Base-by-base conservation (phyloP, 768 basidiomycete species). In the Arthromyces matolae region DNA sequence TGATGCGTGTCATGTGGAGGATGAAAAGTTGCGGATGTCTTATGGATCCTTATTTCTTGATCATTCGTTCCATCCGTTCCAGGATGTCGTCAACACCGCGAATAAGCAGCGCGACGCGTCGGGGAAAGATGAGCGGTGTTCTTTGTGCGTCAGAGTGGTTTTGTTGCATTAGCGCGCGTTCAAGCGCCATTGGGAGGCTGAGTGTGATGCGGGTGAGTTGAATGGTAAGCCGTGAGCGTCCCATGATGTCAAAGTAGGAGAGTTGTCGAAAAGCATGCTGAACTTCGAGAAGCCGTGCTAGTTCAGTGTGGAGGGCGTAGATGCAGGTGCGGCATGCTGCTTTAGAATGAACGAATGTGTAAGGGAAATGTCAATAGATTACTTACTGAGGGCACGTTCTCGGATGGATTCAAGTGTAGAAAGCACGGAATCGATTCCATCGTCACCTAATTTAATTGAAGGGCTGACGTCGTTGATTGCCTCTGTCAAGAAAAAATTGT, bases 401-500 rank as follows among this genome's bases (percentile, higher is more conserved):
- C 91, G 81, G 31, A 93, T 78, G 22, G 77, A 67, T 57, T 84
- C 75, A 29, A 93, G 75, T 8, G 83, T 79, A 9, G 77, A 66
- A 12, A 92, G 75, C n/a, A 93, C 77, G 14, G 81, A 77, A 48
- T 89, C 76, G 54, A 93, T 86, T 19, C 84, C 81, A 1, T 91
- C 90, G 39, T 92, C 84, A 16, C 84, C 82, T 25, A 93, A 71
- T 39, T 77, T 80, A 19, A 93, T 73, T 2, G 85, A 79, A 3
- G 89, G 87, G 56, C 89, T 91, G 54, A 89, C 76, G 49, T 90
- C 84, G 58, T 87, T 86, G 46, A 91, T 75, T 5, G 88, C 81
- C 54, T 78, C 89, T 90, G 57, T 1, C 50, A 27, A 44, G 25
- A 5, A 13, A n/a, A n/a, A 50, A 3, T 35, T 39, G 19, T 29